Evolutionary conservation across 176 grass and related monocot genomes (phyloP), one percentile per base, ranked within the genome.

Genomic region (Poa pratensis): DNA sequence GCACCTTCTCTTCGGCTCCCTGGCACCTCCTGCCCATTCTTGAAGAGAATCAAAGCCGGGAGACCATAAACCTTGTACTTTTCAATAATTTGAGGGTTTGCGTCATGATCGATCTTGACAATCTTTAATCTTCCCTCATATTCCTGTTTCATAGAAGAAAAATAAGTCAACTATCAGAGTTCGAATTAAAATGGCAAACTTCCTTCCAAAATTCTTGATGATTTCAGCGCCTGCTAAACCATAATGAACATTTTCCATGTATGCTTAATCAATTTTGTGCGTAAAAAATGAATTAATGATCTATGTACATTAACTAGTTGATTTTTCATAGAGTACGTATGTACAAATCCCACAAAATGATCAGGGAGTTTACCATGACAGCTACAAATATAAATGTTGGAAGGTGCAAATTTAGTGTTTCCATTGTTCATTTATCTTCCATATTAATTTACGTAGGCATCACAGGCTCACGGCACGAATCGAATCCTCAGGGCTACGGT

Each of bases 51-150:
- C 63, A 99, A 85, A 9, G 91, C 63, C 3, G 96, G 96, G 64
- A 96, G 82, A 69, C 93, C 96, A 34, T 86, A 99, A 70, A 96
- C 90, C 81, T 98, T 98, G 54, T 94, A 94, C 74, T 92, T 82
- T 69, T 87, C 78, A 26, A 99, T 99, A 85, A 99, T 75, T 35
- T 91, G 42, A 22, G 93, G 88, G 78, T 96, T 99, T 23, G 78
- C 84, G 26, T 99, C 96, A 86, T 99, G 96, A 60, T 99, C 91
- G 43, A 99, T 94, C 74, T 99, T 99, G 28, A 99, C 88, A 71
- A 96, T 91, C 59, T 94, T 99, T 73, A 96, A 43, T 75, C 76
- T 94, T 12, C 86, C 96, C 48, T 62, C 71, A 5, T 94, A 96
- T 88, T 96, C 96, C 89, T 96, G 86, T 64, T 84, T 70, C 63